These are phyloP conservation scores for Irpex sp. DNA, from an alignment of 1,284 basidiomycete species.

Conservation along the genomic window DNA sequence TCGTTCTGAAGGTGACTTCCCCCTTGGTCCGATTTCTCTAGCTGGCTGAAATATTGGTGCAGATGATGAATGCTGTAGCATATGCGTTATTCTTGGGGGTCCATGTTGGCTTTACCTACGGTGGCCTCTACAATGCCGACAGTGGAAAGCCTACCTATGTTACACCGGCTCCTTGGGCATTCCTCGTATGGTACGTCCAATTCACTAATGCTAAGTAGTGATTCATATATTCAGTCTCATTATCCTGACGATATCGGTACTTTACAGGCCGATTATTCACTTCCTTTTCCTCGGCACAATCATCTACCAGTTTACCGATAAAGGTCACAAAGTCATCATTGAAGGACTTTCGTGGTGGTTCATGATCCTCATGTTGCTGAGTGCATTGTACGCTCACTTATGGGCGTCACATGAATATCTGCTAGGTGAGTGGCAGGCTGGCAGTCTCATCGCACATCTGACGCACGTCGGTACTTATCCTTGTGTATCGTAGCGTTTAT, in stretches of 20 bases:
- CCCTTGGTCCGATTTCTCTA: too few species aligned
- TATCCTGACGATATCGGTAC: conserved; percentile 1
- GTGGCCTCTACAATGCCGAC: conserved; percentile 64
- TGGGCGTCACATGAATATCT: conserved; percentile 72
- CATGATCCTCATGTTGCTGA: conserved; percentile 78
- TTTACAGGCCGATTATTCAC: conserved; percentile 72
- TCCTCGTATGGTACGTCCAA: conserved; percentile 65
- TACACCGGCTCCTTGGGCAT: conserved; percentile 85
- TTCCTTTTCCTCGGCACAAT: conserved; percentile 82
- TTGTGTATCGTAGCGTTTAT: neutral
- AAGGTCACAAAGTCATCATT: conserved; percentile 74
- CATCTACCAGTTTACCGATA: conserved; percentile 83
- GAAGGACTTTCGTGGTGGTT: conserved; percentile 88
- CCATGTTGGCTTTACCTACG: conserved; percentile 81
- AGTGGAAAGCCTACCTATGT: conserved; percentile 79
- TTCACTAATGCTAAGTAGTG: conserved; percentile 1
- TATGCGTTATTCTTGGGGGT: conserved; percentile 83
- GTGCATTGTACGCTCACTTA: conserved; percentile 80
- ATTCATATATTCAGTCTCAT: conserved; percentile 13
- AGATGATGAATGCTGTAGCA: conserved; percentile 75
- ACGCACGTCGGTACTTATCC: neutral
- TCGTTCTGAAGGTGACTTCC: conserved; percentile 63
- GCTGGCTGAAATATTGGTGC: neutral
- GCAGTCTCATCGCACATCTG: conserved; percentile 20
- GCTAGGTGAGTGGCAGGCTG: conserved; percentile 66